phyloP scores from a whole-genome alignment of 1,284 basidiomycete species.

The Cerioporus squamosus region DNA sequence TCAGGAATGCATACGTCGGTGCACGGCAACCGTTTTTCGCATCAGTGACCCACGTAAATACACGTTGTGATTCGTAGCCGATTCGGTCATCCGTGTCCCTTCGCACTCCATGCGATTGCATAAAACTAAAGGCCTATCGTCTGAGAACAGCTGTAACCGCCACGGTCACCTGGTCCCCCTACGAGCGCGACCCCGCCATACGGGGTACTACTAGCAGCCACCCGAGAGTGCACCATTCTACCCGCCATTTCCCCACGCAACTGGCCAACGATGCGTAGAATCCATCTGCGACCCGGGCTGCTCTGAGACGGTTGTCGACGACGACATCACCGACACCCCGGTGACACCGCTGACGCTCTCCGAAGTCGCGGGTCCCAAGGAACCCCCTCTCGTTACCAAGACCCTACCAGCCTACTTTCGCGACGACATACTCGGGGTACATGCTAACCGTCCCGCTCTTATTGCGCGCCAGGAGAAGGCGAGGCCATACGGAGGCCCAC shows the following conservation, averaged over 20 bases:
- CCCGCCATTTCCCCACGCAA: neutral
- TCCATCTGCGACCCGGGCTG: neutral
- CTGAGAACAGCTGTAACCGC: too few relatives aligned
- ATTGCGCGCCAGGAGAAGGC: conserved; percentile 66
- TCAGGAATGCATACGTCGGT: too few relatives aligned
- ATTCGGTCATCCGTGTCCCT: too few relatives aligned
- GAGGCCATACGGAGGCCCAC: conserved; percentile 62
- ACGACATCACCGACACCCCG: neutral
- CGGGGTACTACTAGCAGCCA: too few relatives aligned
- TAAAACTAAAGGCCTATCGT: too few relatives aligned
- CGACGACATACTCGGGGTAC: conserved; percentile 54
- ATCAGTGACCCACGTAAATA: too few relatives aligned
- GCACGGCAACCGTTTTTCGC: too few relatives aligned
- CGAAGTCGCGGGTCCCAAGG: conserved; percentile 58
- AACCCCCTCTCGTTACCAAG: conserved; percentile 61
- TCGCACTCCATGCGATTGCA: too few relatives aligned
- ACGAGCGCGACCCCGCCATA: too few relatives aligned
- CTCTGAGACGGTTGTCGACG: neutral
- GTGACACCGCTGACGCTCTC: conserved; percentile 41
- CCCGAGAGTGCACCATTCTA: neutral
- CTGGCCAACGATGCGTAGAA: neutral
- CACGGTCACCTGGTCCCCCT: too few relatives aligned
- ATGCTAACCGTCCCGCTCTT: conserved; percentile 62
- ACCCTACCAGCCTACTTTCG: conserved; percentile 72
- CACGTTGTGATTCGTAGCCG: too few relatives aligned